Evolutionary conservation across 169 alveolate species (phyloP), one percentile per base, ranked within the genome.

Genomic region (Plasmodium adleri): DNA sequence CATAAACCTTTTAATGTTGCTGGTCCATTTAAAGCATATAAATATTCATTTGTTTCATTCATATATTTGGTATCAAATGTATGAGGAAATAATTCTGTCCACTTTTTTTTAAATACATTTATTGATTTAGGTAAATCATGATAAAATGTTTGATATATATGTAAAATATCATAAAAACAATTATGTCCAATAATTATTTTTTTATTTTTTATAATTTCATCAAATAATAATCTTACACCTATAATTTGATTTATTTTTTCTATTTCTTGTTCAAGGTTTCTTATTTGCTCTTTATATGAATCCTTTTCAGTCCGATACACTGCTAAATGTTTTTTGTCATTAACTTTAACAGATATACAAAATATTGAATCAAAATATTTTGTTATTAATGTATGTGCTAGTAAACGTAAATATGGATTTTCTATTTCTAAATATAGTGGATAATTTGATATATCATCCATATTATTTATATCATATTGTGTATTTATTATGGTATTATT

Each of bases 111-210:
- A 91, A 96, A 96, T 22, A 72, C 95, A 43, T 89, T 88, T 32
- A 95, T 96, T 0, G 93, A 63, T 12, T 92, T 94, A 12, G 98
- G 97, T 49, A 96, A 78, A 10, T 94, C 97, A 26, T 95, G 95
- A 88, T 92, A 94, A 76, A 95, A 95, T 28, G 96, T 94, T 58
- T 96, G 98, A 88, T 93, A 95, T 68, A 96, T 76, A 85, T 96
- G 98, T 60, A 95, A 74, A 54, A 96, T 76, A 74, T 96, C 98
- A 75, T 95, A 95, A 85, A 96, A 96, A 67, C 98, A 96, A 92
- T 95, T 95, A 92, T 96, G 98, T 58, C 98, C 98, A 5, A 95
- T 96, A 1, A 96, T 74, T 20, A 95, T 88, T 68, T 94, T 94
- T 39, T 75, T 73, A 67, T 80, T 43, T 72, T 76, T 73, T 20